Evolutionary conservation across 345 rosid species (phyloP).

Genomic region (Populus simonii): DNA sequence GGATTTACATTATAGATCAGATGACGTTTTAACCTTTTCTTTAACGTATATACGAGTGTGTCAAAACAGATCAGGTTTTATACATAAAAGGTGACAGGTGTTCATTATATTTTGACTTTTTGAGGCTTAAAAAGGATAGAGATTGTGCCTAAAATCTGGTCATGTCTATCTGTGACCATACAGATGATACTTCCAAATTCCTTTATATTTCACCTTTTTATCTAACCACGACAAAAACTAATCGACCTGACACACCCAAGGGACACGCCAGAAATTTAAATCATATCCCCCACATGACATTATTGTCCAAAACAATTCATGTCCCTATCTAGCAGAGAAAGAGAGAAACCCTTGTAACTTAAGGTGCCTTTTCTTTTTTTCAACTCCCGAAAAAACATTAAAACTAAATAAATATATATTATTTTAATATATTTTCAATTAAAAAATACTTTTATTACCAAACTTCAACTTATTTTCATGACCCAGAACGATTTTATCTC

Average conservation of each 20-base stretch:
- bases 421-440: no score
- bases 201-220: conserved; percentile 29
- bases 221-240: conserved; percentile 28
- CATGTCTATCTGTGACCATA: conserved; percentile 9
- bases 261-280: conserved; percentile 25
- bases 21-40: conserved; percentile 15
- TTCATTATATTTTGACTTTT: conserved; percentile 61
- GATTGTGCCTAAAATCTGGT: conserved; percentile 22
- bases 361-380: no score
- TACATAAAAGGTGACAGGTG: conserved; percentile 42
- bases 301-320: background rate
- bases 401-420: no score
- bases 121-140: background rate
- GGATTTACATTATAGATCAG: background rate
- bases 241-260: conserved; percentile 12
- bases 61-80: background rate
- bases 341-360: no score
- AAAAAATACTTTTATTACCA: no score
- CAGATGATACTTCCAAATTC: conserved; percentile 42
- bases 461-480: background rate
- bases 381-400: no score
- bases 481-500: background rate
- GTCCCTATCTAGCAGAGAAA: background rate
- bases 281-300: background rate
- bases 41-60: no score